Base-by-base conservation (phyloP, 176 grass and related monocot species). In the Puya raimondii region DNA sequence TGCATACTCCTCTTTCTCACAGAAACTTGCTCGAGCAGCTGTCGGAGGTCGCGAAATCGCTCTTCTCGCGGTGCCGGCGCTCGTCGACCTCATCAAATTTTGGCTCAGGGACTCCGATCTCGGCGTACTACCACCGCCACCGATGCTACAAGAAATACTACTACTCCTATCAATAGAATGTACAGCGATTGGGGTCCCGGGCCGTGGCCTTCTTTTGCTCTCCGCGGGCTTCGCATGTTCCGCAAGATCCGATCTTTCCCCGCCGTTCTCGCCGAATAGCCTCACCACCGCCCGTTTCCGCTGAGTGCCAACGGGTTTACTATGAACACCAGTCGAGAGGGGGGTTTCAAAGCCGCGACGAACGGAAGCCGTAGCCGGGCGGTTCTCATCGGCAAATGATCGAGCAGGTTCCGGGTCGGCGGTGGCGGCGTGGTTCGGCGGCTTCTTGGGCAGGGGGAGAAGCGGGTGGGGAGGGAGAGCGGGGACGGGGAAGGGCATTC, bases 351-450 rank as follows among this genome's bases (percentile, higher is more conserved):
- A 25, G 65, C 18, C 66, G 12, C 74, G 52, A 10, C 64, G 48
- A 13, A 66, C 29, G 11, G 63, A 56, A 23, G 50, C 52, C 3
- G 47, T 1, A 26, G 25, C n/a, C 7, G 70, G 77, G n/a, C 79
- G 80, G 69, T 99, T 99, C 89, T 99, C 87, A 71, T 99, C 83
- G 64, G 80, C 72, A 23, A 82, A 91, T 23, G 79, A 83, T 48
- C 22, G 33, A 42, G 33, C 48, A 21, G 18, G 13, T 20, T 70
- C 68, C 1, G 50, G 53, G 12, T 53, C 68, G 20, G 68, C 15
- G 20, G 18, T 50, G 14, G 4, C 50, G 49, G 4, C 50, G 6
- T 5, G 21, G 50, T 23, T 66, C 23, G 51, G 13, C 48, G 65
- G 53, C 49, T 69, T 77, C 74, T 69, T 69, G 16, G 74, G 29